Base-by-base conservation (phyloP, 306 rosid species). In the Oemleria cerasiformis region DNA sequence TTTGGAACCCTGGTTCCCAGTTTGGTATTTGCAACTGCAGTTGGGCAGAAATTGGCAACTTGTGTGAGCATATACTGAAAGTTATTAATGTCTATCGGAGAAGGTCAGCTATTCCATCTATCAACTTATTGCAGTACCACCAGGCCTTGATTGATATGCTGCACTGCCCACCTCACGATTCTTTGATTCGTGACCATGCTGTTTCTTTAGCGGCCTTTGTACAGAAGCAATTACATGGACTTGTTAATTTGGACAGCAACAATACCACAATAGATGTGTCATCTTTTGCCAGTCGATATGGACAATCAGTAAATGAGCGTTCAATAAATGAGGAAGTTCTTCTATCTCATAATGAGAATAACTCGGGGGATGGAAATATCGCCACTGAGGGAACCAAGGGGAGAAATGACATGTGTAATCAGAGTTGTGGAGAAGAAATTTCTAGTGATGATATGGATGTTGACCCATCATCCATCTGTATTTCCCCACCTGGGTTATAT, bases 1-100 rank as follows among this genome's bases (percentile, higher is more conserved):
- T 93, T 61, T 83, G 89, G 84, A 91, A 86, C 78, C 88, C 91
- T 16, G 91, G 97, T 76, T 85, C 94, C 17, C 88, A 87, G 69
- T 83, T 90, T 15, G 85, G 97, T 73, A 77, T 87, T 15, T 88
- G 97, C 65, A 74, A 82, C 70, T 93, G 97, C 84, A 74, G 80
- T 67, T 88, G 96, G 98, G 92, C 98, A 25, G 87, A 78, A 79
- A 81, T 71, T 73, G 97, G 98, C 60, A 88, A 90, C 81, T 75
- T 88, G 36, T 90, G 98, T 71, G 98, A 88, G 85, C 96, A 88
- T 76, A 75, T 83, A 65, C 70, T 88, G 60, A 91, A 93, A 85
- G 97, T 84, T 71, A 78, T 79, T 71, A 80, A 75, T 40, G 9
- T 87, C 56, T 79, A 76, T 45, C 84, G 81, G 17, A 83, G 75